Evolutionary conservation across 495 filamentous ascomycete genomes (phyloP), one percentile per base, ranked within the genome.

Genomic region (Penicillium antarcticum): DNA sequence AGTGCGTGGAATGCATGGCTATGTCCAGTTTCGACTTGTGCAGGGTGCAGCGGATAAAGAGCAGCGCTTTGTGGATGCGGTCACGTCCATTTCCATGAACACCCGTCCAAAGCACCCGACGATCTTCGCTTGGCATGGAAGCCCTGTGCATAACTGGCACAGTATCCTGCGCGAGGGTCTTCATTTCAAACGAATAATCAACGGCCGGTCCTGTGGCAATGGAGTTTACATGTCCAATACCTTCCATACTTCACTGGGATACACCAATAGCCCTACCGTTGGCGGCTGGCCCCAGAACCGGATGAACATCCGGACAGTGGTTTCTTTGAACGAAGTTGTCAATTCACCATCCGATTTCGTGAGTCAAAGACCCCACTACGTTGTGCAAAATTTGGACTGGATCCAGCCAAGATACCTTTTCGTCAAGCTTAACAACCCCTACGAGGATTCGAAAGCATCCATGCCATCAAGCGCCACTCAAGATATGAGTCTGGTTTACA

Each of bases 11-110:
- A 85, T 95, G 74, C 56, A 71, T 0, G 77, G 75, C 1, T 95
- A 84, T 76, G 65, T 88, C 19, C 89, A 96, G 63, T 97, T 96
- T 59, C 78, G 88, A 33, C 88, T 96, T 51, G 85, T 87, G 1
- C 92, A 95, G 75, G 92, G 92, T 12, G 85, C 91, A 1, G 89
- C 89, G 1, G 92, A 96, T 63, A 96, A 92, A 61, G 92, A 97
- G 60, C 75, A 86, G 34, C 79, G 82, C n/a, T 96, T 97, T 62
- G 68, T 85, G 4, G 62, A 80, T 19, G 80, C 84, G 5, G 76
- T 96, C 0, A 71, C 77, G 18, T 62, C 75, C 4, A 67, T 78
- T 2, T 66, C 74, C 0, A 45, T 59, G 11, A 61, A 67, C 1
- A 53, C 74, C 12, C 68, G 72, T 6, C 36, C 52, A 8, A 57